phyloP scores from a whole-genome alignment of 2,329 filamentous ascomycete genomes.

The Colletotrichum tofieldiae region DNA sequence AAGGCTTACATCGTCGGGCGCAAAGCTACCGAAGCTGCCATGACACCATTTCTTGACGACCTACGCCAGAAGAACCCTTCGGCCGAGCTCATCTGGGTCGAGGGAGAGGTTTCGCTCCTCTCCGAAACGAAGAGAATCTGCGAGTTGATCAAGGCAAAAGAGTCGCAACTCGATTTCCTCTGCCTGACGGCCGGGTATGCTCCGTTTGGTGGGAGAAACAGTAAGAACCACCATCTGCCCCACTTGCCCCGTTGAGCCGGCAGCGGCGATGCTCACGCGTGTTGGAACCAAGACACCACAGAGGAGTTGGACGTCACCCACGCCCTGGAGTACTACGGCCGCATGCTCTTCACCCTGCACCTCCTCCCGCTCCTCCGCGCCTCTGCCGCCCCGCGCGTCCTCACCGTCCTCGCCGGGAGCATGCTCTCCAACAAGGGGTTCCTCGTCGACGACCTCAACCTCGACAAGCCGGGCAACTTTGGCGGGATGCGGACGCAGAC shows the following conservation, averaged over 20 bases:
- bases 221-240: conserved; percentile 5
- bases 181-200: conserved; percentile 62
- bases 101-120: conserved; percentile 62
- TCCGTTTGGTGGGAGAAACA: conserved; percentile 54
- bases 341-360: conserved; percentile 57
- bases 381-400: conserved; percentile 44
- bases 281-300: conserved; percentile 50
- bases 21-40: conserved; percentile 51
- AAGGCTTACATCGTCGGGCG: conserved; percentile 62
- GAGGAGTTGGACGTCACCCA: conserved; percentile 61
- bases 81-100: conserved; percentile 59
- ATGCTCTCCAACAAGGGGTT: conserved; percentile 44
- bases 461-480: conserved; percentile 43
- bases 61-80: conserved; percentile 54
- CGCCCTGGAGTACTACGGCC: conserved; percentile 59
- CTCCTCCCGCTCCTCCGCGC: conserved; percentile 58
- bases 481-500: conserved; percentile 46
- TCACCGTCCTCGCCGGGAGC: conserved; percentile 48
- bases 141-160: conserved; percentile 55
- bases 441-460: conserved; percentile 46
- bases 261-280: not conserved
- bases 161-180: conserved; percentile 58
- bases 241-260: not conserved
- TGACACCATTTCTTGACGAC: conserved; percentile 54
- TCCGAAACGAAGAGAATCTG: conserved; percentile 58